Conservation (phyloP, 2,329 filamentous ascomycete species). For the Fusarium oligoseptatum region DNA sequence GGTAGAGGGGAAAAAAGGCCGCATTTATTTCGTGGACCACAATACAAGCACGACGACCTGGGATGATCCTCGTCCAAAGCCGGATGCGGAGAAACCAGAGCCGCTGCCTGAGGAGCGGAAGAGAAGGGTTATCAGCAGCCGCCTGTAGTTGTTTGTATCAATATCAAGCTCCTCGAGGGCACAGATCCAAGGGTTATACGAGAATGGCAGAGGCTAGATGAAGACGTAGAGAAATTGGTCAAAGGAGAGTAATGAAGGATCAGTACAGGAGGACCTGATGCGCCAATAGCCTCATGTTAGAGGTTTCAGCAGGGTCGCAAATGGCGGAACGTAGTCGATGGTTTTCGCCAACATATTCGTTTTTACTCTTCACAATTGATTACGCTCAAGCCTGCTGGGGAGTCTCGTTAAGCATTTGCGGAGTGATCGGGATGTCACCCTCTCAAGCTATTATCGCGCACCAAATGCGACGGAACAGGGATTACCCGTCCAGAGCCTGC, state of each 20-base stretch:
- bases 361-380: background rate
- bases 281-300: background rate
- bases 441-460: background rate
- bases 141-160: background rate
- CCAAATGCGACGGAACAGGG: background rate
- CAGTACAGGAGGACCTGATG: background rate
- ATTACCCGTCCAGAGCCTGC: background rate
- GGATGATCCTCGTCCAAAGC: background rate
- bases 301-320: background rate
- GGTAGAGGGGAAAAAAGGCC: background rate
- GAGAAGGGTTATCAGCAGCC: background rate
- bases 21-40: background rate
- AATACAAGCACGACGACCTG: background rate
- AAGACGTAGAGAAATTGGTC: too few relatives aligned
- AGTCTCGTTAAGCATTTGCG: background rate
- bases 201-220: background rate
- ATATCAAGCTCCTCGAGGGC: background rate
- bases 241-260: background rate
- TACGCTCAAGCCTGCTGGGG: background rate
- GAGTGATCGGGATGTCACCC: background rate
- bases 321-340: background rate
- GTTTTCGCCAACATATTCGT: background rate
- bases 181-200: too few relatives aligned
- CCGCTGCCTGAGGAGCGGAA: too few relatives aligned
- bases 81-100: background rate